These are phyloP conservation scores for Articulospora tetracladia DNA, from an alignment of 495 filamentous ascomycete species.

Conservation along the genomic window DNA sequence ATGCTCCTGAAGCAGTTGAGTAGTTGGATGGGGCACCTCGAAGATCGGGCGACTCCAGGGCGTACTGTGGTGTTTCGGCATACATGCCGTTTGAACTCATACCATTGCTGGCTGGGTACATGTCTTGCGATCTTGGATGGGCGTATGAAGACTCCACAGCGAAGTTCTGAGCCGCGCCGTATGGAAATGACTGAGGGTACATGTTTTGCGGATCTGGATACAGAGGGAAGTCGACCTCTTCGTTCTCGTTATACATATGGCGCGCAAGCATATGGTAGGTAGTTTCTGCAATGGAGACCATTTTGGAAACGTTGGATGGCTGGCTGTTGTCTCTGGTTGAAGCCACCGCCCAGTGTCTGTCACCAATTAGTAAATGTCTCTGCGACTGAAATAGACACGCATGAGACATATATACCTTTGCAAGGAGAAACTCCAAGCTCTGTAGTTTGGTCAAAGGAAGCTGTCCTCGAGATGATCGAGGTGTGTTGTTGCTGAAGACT, in stretches of 20 bases:
- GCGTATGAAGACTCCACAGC: conserved; percentile 17
- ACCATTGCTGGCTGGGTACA: conserved; percentile 12
- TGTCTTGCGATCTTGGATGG: conserved; percentile 19
- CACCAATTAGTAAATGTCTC: conserved; percentile 1
- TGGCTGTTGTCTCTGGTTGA: conserved; percentile 13
- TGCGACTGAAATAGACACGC: background rate
- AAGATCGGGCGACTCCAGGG: conserved; percentile 33
- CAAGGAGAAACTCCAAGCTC: conserved; percentile 8
- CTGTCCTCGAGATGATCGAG: too few relatives aligned
- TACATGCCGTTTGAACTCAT: conserved; percentile 19
- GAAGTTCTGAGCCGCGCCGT: conserved; percentile 14
- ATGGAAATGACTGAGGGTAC: conserved; percentile 18
- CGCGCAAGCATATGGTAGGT: conserved; percentile 23
- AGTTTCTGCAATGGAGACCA: conserved; percentile 22
- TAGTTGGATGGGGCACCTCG: conserved; percentile 52
- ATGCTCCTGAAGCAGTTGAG: conserved; percentile 72
- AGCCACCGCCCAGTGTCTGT: conserved; percentile 20
- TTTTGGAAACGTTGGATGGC: conserved; percentile 14
- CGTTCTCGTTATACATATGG: conserved; percentile 21
- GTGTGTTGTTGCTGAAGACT: too few relatives aligned
- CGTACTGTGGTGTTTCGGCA: conserved; percentile 20
- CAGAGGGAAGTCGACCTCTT: conserved; percentile 25
- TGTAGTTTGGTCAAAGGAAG: background rate
- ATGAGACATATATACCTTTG: conserved; percentile 14
- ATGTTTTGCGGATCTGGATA: conserved; percentile 24